These are phyloP conservation scores for Boletus barrowsii DNA, from an alignment of 768 basidiomycete species.

Conservation along the genomic window DNA sequence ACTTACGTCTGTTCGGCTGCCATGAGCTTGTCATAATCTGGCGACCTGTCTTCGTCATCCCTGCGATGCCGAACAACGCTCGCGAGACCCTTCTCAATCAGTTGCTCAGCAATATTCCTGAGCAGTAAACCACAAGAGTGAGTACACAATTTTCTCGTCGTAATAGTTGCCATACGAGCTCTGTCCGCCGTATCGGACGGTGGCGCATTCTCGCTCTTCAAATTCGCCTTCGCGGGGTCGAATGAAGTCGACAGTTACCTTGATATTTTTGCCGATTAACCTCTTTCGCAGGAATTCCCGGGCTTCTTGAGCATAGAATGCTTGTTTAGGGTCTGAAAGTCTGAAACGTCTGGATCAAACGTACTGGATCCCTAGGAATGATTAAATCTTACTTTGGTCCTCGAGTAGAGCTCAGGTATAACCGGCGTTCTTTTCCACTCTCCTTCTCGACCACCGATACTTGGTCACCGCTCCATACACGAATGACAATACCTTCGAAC, in stretches of 20 bases:
- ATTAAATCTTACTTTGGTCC: constrained; percentile 64
- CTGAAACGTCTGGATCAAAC: constrained; percentile 37
- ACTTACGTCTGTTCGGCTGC: constrained; percentile 88
- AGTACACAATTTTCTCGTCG: background rate
- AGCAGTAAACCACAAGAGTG: background rate
- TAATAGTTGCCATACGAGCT: constrained; percentile 53
- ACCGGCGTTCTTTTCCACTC: constrained; percentile 67
- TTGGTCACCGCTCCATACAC: constrained; percentile 93
- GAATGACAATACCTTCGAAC: constrained; percentile 81
- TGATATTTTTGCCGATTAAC: constrained; percentile 86
- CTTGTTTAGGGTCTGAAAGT: constrained; percentile 80
- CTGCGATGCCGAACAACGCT: constrained; percentile 88
- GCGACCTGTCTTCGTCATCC: constrained; percentile 94
- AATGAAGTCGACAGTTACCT: constrained; percentile 83
- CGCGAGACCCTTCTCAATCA: constrained; percentile 91
- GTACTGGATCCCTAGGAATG: background rate
- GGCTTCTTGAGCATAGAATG: constrained; percentile 87
- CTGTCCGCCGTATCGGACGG: constrained; percentile 79
- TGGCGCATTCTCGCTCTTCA: constrained; percentile 90
- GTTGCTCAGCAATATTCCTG: constrained; percentile 89
- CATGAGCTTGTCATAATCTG: constrained; percentile 95
- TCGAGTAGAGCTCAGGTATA: constrained; percentile 86
- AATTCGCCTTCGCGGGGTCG: constrained; percentile 91
- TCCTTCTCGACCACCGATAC: constrained; percentile 77
- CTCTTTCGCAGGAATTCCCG: constrained; percentile 90